phyloP scores from a whole-genome alignment of 805 yeast species.

The Saccharomycopsis malanga region DNA sequence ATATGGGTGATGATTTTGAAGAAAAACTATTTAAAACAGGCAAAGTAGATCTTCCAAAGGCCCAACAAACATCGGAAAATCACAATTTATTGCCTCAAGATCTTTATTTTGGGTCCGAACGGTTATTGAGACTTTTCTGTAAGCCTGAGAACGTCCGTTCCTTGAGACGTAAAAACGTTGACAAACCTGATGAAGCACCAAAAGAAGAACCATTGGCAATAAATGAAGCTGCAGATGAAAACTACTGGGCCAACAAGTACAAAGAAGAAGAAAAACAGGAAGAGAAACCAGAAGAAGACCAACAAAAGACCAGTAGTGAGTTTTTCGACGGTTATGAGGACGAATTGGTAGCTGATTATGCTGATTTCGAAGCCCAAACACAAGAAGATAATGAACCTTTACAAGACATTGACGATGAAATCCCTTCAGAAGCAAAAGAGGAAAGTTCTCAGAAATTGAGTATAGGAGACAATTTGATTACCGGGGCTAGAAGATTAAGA shows the following conservation, averaged over 20 bases:
- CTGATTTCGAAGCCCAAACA: slow-evolving; percentile 21
- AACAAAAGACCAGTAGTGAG: slow-evolving; percentile 25
- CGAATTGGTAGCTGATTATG: background rate
- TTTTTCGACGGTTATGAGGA: slow-evolving; percentile 23
- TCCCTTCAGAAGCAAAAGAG: slow-evolving; percentile 15
- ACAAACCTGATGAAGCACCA: slow-evolving; percentile 3
- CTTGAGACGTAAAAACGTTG: slow-evolving; percentile 1
- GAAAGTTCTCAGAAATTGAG: slow-evolving; percentile 16
- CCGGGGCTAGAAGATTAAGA: slow-evolving; percentile 28
- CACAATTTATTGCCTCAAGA: slow-evolving; percentile 64
- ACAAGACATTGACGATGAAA: slow-evolving; percentile 26
- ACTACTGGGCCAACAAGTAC: slow-evolving; percentile 66
- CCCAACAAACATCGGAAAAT: slow-evolving; percentile 34
- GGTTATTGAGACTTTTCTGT: slow-evolving; percentile 57
- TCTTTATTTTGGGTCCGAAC: slow-evolving; percentile 59
- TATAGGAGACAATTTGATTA: slow-evolving; percentile 27
- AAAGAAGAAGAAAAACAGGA: slow-evolving; percentile 30
- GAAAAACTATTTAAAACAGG: slow-evolving; percentile 36
- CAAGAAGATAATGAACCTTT: slow-evolving; percentile 34
- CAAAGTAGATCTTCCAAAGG: slow-evolving; percentile 36
- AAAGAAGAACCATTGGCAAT: slow-evolving; percentile 16
- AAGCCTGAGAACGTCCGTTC: slow-evolving; percentile 44
- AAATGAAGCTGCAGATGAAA: slow-evolving; percentile 49
- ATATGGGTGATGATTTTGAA: slow-evolving; percentile 28
- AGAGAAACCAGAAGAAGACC: slow-evolving; percentile 19